Conservation (phyloP, 768 basidiomycete genomes). For the Leccinum variicolor region DNA sequence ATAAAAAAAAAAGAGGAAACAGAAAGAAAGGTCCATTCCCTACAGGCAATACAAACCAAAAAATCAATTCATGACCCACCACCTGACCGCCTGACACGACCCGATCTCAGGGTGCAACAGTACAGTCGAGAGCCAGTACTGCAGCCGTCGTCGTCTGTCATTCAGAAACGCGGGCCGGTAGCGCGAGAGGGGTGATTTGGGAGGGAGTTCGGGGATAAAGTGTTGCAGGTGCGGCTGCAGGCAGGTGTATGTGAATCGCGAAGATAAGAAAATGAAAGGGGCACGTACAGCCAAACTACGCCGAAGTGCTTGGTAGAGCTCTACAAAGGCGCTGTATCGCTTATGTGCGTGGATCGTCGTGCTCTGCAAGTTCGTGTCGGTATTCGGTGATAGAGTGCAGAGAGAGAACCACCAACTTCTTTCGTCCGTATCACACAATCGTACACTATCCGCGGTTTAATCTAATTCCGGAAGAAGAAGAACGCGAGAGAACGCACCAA, state of each 20-base stretch:
- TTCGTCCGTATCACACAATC: conserved; percentile 68
- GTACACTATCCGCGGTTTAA: conserved; percentile 42
- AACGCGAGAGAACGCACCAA: conserved; percentile 41
- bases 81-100: conserved; percentile 52
- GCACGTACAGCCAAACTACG: conserved; percentile 49
- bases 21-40: neutral
- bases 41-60: neutral
- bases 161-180: conserved; percentile 70
- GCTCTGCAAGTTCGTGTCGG: conserved; percentile 33
- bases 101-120: conserved; percentile 72
- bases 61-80: conserved; percentile 54
- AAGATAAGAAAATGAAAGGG: neutral
- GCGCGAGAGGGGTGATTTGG: conserved; percentile 64
- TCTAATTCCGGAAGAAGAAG: neutral
- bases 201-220: conserved; percentile 58
- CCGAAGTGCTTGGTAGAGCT: conserved; percentile 47
- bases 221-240: conserved; percentile 42
- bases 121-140: conserved; percentile 64
- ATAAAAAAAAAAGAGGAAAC: neutral
- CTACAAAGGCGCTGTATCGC: conserved; percentile 63
- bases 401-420: conserved; percentile 35
- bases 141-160: conserved; percentile 52
- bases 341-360: conserved; percentile 64
- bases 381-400: neutral
- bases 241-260: neutral